phyloP scores from a whole-genome alignment of 2,329 filamentous ascomycete genomes.

The Microcyclospora pomicola region DNA sequence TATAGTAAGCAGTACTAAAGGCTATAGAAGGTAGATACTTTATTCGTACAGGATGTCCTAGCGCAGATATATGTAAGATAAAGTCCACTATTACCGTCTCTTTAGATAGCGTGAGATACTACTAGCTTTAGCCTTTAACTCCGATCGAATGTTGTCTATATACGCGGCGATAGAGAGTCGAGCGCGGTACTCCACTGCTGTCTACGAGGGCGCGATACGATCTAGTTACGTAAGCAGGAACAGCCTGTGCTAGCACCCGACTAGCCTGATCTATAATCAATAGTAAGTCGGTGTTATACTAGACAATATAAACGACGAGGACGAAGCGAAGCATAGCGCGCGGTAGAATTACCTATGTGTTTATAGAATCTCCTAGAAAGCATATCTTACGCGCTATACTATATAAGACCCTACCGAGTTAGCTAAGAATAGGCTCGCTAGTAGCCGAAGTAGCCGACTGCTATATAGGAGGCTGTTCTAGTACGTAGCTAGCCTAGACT shows the following conservation, averaged over 20 bases:
- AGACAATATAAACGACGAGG: too few species aligned
- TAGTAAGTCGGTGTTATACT: too few species aligned
- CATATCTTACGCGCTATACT: too few species aligned
- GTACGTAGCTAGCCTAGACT: too few species aligned
- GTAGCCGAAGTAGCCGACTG: too few species aligned
- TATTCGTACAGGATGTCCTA: slow-evolving; percentile 7
- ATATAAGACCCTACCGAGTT: too few species aligned
- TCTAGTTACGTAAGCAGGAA: slow-evolving; percentile 1
- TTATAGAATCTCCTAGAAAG: too few species aligned
- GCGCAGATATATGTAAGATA: slow-evolving; percentile 5
- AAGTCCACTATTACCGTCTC: slow-evolving; percentile 7
- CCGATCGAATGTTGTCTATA: slow-evolving; percentile 6
- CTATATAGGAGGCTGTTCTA: too few species aligned
- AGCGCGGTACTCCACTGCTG: slow-evolving; percentile 6
- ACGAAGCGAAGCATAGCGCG: too few species aligned
- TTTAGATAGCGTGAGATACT: slow-evolving; percentile 7
- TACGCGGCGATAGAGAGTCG: slow-evolving; percentile 10
- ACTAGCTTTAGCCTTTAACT: slow-evolving; percentile 7
- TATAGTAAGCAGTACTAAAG: slow-evolving; percentile 5
- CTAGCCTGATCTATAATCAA: slow-evolving; percentile 3
- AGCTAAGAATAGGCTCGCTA: too few species aligned
- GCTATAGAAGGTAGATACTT: slow-evolving; percentile 8
- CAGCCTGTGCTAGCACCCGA: slow-evolving; percentile 3
- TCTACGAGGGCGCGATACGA: slow-evolving; percentile 4
- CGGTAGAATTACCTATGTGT: too few species aligned